Evolutionary conservation across 805 yeast species (phyloP).

Genomic region (Barnettozyma populi): DNA sequence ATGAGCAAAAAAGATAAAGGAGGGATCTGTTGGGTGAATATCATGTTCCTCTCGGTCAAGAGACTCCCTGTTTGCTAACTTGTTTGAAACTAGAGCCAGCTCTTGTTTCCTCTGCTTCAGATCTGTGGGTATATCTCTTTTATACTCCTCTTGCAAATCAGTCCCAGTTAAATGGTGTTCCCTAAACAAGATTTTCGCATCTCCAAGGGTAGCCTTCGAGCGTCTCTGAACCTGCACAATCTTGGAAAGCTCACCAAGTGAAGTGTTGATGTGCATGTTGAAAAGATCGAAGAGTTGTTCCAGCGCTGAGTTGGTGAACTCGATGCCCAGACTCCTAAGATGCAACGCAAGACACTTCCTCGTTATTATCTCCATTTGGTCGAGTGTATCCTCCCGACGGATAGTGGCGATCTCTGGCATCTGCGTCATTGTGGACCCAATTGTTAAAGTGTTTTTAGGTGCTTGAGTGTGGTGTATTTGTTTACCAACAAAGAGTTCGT

Average conservation of each 20-base stretch:
- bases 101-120: slow-evolving; percentile 14
- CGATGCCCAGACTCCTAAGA: slow-evolving; percentile 29
- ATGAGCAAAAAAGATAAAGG: slow-evolving; percentile 49
- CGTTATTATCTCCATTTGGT: slow-evolving; percentile 28
- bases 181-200: slow-evolving; percentile 40
- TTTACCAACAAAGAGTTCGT: neutral
- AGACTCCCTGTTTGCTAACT: neutral
- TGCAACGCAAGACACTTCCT: slow-evolving; percentile 33
- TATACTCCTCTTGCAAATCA: slow-evolving; percentile 36
- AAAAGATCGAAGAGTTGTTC: slow-evolving; percentile 33
- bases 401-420: neutral
- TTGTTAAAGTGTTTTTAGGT: neutral
- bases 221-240: slow-evolving; percentile 59
- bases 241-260: slow-evolving; percentile 40
- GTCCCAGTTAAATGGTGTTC: slow-evolving; percentile 36
- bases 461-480: neutral
- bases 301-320: slow-evolving; percentile 31
- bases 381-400: slow-evolving; percentile 7
- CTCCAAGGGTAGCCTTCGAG: slow-evolving; percentile 45
- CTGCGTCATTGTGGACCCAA: neutral
- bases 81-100: slow-evolving; percentile 6
- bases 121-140: slow-evolving; percentile 12
- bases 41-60: slow-evolving; percentile 8
- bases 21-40: slow-evolving; percentile 32
- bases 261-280: slow-evolving; percentile 30